phyloP scores from a whole-genome alignment of 164 flowering plant genomes.

The Platanus orientalis region DNA sequence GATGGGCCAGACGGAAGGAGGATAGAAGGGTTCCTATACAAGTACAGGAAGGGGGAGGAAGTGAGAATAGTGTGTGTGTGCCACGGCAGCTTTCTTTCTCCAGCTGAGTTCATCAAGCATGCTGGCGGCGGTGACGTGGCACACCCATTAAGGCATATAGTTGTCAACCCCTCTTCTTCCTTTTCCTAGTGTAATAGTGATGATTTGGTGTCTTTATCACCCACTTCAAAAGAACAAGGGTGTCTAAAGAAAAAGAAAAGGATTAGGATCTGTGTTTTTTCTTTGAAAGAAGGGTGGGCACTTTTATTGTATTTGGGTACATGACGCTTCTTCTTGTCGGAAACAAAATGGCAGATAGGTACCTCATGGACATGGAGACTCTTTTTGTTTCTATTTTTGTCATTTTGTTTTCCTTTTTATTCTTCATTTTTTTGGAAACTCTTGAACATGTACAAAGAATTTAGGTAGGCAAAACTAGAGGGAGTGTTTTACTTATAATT shows the following conservation, averaged over 20 bases:
- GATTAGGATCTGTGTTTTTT: neutral
- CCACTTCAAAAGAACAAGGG: too few relatives aligned
- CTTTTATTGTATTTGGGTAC: constrained; percentile 1
- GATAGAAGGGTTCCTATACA: constrained; percentile 69
- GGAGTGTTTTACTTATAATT: too few relatives aligned
- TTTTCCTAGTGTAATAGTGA: constrained; percentile 23
- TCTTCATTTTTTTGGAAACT: too few relatives aligned
- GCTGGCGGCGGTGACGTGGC: constrained; percentile 78
- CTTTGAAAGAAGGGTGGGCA: neutral
- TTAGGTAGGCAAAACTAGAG: too few relatives aligned
- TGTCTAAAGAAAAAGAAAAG: neutral
- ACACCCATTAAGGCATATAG: constrained; percentile 75
- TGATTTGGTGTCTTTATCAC: neutral
- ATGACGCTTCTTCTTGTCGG: constrained; percentile 7
- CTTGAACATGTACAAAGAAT: too few relatives aligned
- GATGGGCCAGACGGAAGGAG: constrained; percentile 65
- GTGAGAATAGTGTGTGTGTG: constrained; percentile 85
- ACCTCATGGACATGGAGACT: too few relatives aligned
- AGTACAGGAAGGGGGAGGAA: constrained; percentile 67
- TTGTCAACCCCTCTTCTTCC: constrained; percentile 45
- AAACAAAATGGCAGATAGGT: neutral
- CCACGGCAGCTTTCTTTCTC: constrained; percentile 77
- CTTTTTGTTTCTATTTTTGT: too few relatives aligned
- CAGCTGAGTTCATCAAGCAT: constrained; percentile 85
- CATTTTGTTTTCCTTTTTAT: too few relatives aligned